These are phyloP conservation scores for Novakomyces olei DNA, from an alignment of 805 yeast genomes.

Conservation along the genomic window DNA sequence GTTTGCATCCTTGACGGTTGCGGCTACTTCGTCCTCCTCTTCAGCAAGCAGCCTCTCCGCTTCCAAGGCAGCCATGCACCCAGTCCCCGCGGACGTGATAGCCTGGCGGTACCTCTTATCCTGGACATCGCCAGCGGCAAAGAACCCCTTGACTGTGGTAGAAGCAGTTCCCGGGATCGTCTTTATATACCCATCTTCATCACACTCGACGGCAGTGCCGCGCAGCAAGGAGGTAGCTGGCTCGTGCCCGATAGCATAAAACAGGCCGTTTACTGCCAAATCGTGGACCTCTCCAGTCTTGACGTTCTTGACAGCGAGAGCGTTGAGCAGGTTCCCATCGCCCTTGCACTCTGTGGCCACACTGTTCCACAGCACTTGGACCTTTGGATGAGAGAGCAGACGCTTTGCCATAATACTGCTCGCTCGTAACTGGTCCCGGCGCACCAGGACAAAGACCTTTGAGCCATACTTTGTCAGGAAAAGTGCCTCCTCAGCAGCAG, in stretches of 20 bases:
- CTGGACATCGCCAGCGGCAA: slow-evolving; percentile 98
- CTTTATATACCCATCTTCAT: slow-evolving; percentile 68
- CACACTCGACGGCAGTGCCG: slow-evolving; percentile 60
- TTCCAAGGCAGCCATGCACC: slow-evolving; percentile 98
- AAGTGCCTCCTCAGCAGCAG: slow-evolving; percentile 97
- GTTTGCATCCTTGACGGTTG: too few relatives aligned
- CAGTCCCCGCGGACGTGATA: slow-evolving; percentile 97
- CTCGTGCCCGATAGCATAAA: slow-evolving; percentile 93
- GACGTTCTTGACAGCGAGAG: slow-evolving; percentile 45
- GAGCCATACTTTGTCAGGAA: slow-evolving; percentile 95
- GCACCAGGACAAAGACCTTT: slow-evolving; percentile 76
- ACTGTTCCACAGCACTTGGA: slow-evolving; percentile 74
- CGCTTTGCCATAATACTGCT: slow-evolving; percentile 94
- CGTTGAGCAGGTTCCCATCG: slow-evolving; percentile 60
- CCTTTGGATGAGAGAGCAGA: slow-evolving; percentile 59
- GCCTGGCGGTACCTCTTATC: slow-evolving; percentile 96
- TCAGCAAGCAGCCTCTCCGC: slow-evolving; percentile 69
- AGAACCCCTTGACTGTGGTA: slow-evolving; percentile 76
- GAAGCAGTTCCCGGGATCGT: slow-evolving; percentile 76
- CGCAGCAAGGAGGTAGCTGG: slow-evolving; percentile 78
- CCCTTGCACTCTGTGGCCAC: slow-evolving; percentile 79
- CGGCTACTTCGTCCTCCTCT: slow-evolving; percentile 14
- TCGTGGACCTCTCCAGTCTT: slow-evolving; percentile 47
- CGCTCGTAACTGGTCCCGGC: slow-evolving; percentile 88
- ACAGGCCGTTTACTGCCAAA: slow-evolving; percentile 67